Conservation (phyloP, 2,329 filamentous ascomycete genomes). For the Hypoxylon sp. region DNA sequence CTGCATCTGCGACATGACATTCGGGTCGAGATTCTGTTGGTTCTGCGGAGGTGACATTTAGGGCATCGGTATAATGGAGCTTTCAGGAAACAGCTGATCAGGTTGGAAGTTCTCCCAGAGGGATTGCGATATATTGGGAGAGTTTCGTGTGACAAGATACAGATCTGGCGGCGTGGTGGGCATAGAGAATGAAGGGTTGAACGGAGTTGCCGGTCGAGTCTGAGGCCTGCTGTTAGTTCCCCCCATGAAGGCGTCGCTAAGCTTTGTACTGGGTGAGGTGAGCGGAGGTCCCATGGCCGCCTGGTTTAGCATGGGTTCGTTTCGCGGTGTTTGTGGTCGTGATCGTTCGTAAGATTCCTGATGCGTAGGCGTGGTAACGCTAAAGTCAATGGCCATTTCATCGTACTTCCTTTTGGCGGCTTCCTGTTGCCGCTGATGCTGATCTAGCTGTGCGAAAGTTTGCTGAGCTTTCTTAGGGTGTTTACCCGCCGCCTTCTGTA, state of each 20-base stretch:
- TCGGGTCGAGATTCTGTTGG: slow-evolving; percentile 76
- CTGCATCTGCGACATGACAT: slow-evolving; percentile 69
- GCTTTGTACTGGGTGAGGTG: slow-evolving; percentile 65
- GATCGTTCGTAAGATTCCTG: slow-evolving; percentile 97
- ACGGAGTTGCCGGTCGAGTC: slow-evolving; percentile 89
- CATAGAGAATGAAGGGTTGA: slow-evolving; percentile 91
- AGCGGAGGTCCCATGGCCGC: slow-evolving; percentile 69
- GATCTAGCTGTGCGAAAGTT: slow-evolving; percentile 58
- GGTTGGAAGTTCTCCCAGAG: slow-evolving; percentile 99
- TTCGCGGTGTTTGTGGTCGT: slow-evolving; percentile 87
- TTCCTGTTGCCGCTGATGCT: slow-evolving; percentile 61
- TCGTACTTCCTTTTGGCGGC: slow-evolving; percentile 91
- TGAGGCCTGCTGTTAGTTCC: slow-evolving; percentile 80
- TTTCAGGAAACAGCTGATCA: slow-evolving; percentile 95
- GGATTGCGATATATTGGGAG: slow-evolving; percentile 92
- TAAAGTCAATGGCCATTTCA: slow-evolving; percentile 92
- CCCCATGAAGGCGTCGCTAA: slow-evolving; percentile 84
- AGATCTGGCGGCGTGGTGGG: slow-evolving; percentile 92
- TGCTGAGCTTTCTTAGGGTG: slow-evolving; percentile 80
- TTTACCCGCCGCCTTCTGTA: slow-evolving; percentile 91
- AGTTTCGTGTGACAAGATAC: slow-evolving; percentile 93
- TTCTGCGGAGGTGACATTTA: slow-evolving; percentile 76
- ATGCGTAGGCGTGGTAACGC: slow-evolving; percentile 84
- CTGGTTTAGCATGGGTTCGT: slow-evolving; percentile 61
- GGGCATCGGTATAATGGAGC: slow-evolving; percentile 78